phyloP scores from a whole-genome alignment of 257 asterid species.

The Mentha longifolia region DNA sequence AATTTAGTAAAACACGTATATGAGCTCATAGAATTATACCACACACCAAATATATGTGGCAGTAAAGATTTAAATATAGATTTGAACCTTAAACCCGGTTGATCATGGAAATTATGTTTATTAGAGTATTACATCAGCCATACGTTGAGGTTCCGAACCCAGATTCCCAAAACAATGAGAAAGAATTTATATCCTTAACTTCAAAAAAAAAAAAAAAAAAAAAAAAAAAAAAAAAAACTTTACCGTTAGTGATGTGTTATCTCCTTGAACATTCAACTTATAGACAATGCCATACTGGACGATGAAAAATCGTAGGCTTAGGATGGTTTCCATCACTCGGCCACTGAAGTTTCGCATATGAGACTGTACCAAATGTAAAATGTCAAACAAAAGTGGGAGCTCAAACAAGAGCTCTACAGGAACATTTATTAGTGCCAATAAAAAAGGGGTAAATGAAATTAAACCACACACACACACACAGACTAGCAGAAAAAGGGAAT shows the following conservation, averaged over 20 bases:
- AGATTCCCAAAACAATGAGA: conserved; percentile 6
- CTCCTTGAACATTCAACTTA: conserved; percentile 74
- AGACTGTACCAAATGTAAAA: conserved; percentile 64
- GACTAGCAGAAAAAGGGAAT: background rate
- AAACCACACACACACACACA: too few relatives aligned
- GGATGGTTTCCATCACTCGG: conserved; percentile 88
- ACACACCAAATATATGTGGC: background rate
- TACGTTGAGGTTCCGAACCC: background rate
- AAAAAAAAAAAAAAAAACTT: conserved; percentile 26
- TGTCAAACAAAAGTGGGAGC: conserved; percentile 30
- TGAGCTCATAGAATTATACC: background rate
- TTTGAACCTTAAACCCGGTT: background rate
- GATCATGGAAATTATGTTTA: background rate
- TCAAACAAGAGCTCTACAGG: conserved; percentile 20
- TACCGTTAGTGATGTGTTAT: conserved; percentile 82
- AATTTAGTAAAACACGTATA: background rate
- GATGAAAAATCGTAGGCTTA: conserved; percentile 87
- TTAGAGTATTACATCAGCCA: conserved; percentile 11
- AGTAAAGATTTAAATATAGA: background rate
- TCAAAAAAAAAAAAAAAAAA: conserved; percentile 25
- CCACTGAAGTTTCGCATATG: conserved; percentile 90
- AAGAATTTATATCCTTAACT: conserved; percentile 8
- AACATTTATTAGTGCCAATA: background rate
- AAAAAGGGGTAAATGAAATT: background rate
- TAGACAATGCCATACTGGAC: conserved; percentile 93